Percentiles rank a stretch among this genome's conserved stretches.
Evolutionary conservation across 2,329 filamentous ascomycete genomes (phyloP).

Genomic region (Zymoseptoria tritici): DNA sequence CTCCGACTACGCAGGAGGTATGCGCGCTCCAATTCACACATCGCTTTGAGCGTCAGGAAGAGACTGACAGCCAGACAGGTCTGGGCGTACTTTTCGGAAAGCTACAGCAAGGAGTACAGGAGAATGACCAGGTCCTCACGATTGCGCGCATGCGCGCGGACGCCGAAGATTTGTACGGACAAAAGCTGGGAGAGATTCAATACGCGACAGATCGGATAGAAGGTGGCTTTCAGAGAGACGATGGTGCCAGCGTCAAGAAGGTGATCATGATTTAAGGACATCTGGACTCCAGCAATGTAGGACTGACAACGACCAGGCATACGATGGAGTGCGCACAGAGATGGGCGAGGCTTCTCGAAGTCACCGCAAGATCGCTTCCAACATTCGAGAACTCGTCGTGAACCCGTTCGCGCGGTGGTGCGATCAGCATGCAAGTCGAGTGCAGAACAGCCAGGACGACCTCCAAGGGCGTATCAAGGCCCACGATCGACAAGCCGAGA

Average conservation of each 20-base stretch:
- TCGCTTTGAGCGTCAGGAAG: constrained; percentile 5
- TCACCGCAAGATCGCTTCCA: constrained; percentile 92
- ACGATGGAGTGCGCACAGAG: constrained; percentile 83
- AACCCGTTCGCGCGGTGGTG: constrained; percentile 94
- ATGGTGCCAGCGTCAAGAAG: constrained; percentile 93
- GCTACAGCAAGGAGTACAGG: constrained; percentile 89
- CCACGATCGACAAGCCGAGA: constrained; percentile 84
- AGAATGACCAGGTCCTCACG: constrained; percentile 89
- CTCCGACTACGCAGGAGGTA: constrained; percentile 89
- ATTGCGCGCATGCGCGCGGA: constrained; percentile 92
- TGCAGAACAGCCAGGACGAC: constrained; percentile 92
- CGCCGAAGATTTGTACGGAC: constrained; percentile 83
- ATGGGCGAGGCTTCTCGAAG: constrained; percentile 86
- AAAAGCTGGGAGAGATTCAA: constrained; percentile 72
- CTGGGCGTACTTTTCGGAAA: constrained; percentile 93
- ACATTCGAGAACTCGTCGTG: constrained; percentile 91
- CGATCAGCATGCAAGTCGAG: constrained; percentile 82
- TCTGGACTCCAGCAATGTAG: not conserved
- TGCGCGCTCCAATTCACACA: constrained; percentile 21
- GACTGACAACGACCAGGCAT: constrained; percentile 54
- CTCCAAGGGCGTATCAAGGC: constrained; percentile 84
- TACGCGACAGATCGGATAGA: constrained; percentile 72
- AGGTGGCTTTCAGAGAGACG: constrained; percentile 81
- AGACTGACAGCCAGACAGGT: constrained; percentile 35
- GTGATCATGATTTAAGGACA: constrained; percentile 38